Percentiles rank a stretch among this genome's conserved stretches.
Conservation (phyloP, 148 eudicot species). For the Amaranthus palmeri region DNA sequence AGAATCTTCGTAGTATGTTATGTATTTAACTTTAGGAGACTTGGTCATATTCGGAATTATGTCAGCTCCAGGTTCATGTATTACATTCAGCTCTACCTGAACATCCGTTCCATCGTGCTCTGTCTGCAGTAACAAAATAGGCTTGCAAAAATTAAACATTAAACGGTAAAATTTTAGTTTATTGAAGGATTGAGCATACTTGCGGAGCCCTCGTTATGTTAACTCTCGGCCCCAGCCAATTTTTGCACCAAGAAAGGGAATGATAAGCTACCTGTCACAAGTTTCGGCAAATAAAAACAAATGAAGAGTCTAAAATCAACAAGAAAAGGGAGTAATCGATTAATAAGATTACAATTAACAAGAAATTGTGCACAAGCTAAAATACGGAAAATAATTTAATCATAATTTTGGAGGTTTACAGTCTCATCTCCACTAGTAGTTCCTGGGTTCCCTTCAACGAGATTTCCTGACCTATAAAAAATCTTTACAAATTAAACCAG, state of each 20-base stretch:
- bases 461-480: constrained; percentile 75
- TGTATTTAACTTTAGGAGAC: constrained; percentile 76
- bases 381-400: neutral
- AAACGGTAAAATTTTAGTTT: neutral
- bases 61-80: constrained; percentile 58
- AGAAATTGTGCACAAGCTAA: constrained; percentile 16
- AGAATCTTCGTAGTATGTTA: constrained; percentile 93
- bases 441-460: constrained; percentile 90
- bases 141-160: neutral
- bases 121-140: constrained; percentile 37
- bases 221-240: constrained; percentile 87
- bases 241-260: constrained; percentile 99
- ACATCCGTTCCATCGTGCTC: constrained; percentile 96
- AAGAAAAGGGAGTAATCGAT: neutral
- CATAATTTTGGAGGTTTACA: constrained; percentile 38
- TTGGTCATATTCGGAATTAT: constrained; percentile 83
- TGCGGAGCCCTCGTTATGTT: constrained; percentile 98
- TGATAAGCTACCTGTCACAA: constrained; percentile 77
- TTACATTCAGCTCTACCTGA: constrained; percentile 74
- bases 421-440: constrained; percentile 90
- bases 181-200: constrained; percentile 33
- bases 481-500: constrained; percentile 3
- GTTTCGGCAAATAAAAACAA: neutral
- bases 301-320: constrained; percentile 12
- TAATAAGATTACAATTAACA: neutral